Conservation (phyloP, 345 rosid species). For the Eucalyptus albens region DNA sequence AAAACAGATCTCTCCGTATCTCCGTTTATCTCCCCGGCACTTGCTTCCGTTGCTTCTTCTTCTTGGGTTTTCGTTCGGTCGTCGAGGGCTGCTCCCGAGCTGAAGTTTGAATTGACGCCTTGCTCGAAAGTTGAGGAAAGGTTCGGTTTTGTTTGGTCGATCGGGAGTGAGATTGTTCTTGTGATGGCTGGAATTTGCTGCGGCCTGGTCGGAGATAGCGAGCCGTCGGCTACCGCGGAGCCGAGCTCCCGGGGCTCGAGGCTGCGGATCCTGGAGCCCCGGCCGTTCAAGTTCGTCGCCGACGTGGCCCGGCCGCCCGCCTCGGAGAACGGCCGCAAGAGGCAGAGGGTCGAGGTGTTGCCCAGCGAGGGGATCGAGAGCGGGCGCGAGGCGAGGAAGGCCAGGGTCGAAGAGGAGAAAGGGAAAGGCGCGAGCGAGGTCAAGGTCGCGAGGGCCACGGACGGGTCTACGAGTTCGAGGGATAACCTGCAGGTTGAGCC, state of each 20-base stretch:
- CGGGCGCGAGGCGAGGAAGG: background rate
- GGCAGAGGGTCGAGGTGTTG: slow-evolving; percentile 22
- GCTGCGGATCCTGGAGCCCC: slow-evolving; percentile 49
- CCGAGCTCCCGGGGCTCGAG: slow-evolving; percentile 32
- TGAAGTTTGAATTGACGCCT: background rate
- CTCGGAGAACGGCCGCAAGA: slow-evolving; percentile 28
- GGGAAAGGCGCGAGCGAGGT: background rate
- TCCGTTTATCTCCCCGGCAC: background rate
- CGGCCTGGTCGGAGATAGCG: slow-evolving; percentile 59
- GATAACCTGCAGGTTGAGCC: background rate
- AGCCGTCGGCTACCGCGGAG: slow-evolving; percentile 38
- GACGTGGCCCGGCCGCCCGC: slow-evolving; percentile 23
- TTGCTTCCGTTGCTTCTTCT: background rate
- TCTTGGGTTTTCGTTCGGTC: background rate
- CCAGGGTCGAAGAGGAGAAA: background rate
- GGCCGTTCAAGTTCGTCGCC: slow-evolving; percentile 35
- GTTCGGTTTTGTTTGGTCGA: background rate
- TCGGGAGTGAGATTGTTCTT: background rate
- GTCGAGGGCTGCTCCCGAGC: background rate
- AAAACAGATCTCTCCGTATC: background rate
- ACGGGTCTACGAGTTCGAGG: background rate
- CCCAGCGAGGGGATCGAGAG: background rate
- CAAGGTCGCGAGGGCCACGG: background rate
- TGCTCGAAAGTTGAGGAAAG: background rate
- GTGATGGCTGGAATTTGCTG: slow-evolving; percentile 77